Evolutionary conservation across 2,329 filamentous ascomycete genomes (phyloP), one percentile per base, ranked within the genome.

Genomic region (Fusarium sp.): DNA sequence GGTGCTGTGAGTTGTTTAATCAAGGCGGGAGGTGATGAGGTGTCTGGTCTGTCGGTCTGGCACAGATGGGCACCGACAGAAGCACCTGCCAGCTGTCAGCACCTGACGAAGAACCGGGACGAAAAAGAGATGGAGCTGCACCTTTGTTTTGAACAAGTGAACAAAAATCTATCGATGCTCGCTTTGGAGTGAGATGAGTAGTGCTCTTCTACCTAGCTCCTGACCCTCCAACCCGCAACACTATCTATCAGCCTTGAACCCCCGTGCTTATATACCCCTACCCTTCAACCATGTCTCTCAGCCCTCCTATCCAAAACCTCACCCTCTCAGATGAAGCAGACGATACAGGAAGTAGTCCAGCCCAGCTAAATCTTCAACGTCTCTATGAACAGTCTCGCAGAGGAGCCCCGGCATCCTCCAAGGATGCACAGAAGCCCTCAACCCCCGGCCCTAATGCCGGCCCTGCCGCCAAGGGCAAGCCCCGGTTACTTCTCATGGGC

Each of bases 401-500:
- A 77, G 86, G 84, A 80, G 82, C 87, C 52, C 85, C 87, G 79
- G 82, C 86, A 41, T 85, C 87, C 62, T 87, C 84, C 72, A 86
- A 87, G 66, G 84, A 90, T 83, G 86, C 82, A 56, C 77, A 81
- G 50, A 87, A 87, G 71, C 81, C 83, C 58, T 81, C 82, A 18
- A 87, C 88, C 57, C 82, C 84, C n/a, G 81, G 70, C 10, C 81
- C 66, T 34, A 71, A 83, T n/a, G 80, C 85, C 14, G 85, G 85
- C 64, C 82, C 83, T 64, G 83, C 87, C 25, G 83, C 86, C 32
- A 92, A 92, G 79, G 88, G 88, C 84, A 97, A 97, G 82, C 97
- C 97, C 37, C 91, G 95, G 77, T 85, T 99, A 63, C 86, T 99
- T 66, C 87, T 99, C 75, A 98, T 99, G 97, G 97, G 97, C 5